Base-by-base conservation (phyloP, 345 rosid genomes). In the Populus alba region DNA sequence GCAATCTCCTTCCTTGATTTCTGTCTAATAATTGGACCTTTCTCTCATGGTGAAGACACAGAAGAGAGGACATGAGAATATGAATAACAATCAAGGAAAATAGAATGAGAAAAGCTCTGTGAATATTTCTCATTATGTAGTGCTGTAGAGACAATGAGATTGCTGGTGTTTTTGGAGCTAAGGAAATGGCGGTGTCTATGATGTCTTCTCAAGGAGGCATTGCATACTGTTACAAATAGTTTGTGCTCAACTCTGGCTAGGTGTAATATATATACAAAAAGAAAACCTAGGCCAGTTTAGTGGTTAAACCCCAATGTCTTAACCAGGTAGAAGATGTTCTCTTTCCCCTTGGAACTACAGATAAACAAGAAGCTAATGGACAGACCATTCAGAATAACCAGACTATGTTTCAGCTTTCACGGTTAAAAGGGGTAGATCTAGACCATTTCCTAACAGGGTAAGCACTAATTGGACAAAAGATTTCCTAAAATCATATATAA, bases 1-100 rank as follows among this genome's bases (percentile, higher is more conserved):
- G 81, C 74, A 88, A 71, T 75, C 86, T 84, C 83, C 88, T 86
- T 1, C 83, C 74, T 65, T 79, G 85, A 25, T 67, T 77, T 81
- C 68, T 72, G 75, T 25, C 57, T 77, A 70, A 71, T 20, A 78
- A 69, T 51, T 37, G 73, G 33, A 76, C 80, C 66, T 75, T 43
- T 71, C 62, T 79, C 71, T 79, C 76, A 37, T 63, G 75, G 67
- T 70, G 83, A 20, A 77, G 41, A 68, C 74, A 65, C 18, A 67
- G 33, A 25, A 72, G 77, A 68, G 86, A 82, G 71, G 41, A 75
- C 35, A 75, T 35, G 39, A 86, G 78, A 66, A 83, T 51, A 73
- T 73, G 57, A 57, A 82, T 15, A 45, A 86, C 70, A 75, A 80
- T 62, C 38, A 87, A 62, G 49, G 77, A 74, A 37, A 81, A 71